Evolutionary conservation across 2,329 filamentous ascomycete species (phyloP), one percentile per base, ranked within the genome.

Genomic region (Rhynchosporium agropyri): DNA sequence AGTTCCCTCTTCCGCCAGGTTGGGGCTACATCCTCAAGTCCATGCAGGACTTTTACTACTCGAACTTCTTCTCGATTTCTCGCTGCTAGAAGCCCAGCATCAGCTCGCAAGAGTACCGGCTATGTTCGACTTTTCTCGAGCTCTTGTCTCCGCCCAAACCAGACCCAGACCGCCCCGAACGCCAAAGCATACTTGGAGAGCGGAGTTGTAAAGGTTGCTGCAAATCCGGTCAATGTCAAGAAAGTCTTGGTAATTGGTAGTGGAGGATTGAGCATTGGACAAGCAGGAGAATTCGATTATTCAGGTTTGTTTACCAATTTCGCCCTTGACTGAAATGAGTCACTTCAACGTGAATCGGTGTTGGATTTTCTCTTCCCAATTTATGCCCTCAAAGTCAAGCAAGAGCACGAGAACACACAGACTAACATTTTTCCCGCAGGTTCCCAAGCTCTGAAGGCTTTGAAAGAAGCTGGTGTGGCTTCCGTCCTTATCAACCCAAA

Each of bases 241-340:
- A 98, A 98, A 81, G 94, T 98, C 58, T 82, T 98, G 66, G 93
- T 98, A 71, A 97, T 98, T 81, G 94, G 94, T 64, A 93, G 89
- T 79, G 94, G 94, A 80, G 94, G 94, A 78, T 84, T 98, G 71
- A 92, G 91, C 76, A 98, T 98, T 85, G 94, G 94, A 68, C 94
- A 98, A 80, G 94, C 94, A 69, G 94, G 94, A 80, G 94, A 98
- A 81, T 98, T 98, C 74, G 94, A 98, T 80, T 98, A 98, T 79
- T 98, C 95, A 77, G 94, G 92, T 96, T 66, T 38, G 72, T 73
- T 10, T 48, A 62, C 63, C 20, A 40, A 29, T 12, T 33, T 38
- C 40, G 40, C 55, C 48, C 53, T 43, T 62, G 42, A 45, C 49
- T 20, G 7, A 51, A 56, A 68, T 73, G 71, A 73, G 65, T 73